Evolutionary conservation across 2,329 filamentous ascomycete species (phyloP), one percentile per base, ranked within the genome.

Genomic region (Penicillium sp.): DNA sequence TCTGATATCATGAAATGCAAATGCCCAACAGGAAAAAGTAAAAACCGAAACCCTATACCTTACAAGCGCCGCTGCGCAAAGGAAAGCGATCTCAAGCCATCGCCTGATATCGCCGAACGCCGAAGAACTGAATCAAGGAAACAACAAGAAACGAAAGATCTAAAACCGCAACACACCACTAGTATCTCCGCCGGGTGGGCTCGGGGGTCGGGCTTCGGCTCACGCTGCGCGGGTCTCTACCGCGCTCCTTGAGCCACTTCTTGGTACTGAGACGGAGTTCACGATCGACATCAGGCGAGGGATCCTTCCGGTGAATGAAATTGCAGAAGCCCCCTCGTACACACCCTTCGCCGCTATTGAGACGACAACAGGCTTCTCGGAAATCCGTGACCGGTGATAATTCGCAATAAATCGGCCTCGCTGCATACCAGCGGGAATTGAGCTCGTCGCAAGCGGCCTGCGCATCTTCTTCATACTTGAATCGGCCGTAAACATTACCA

Each of bases 381-480:
- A 99, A 99, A 75, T 99, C 93, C 57, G 93, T 99, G 49, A 99
- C 93, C 61, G 93, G 93, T 45, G 86, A 91, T 49, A 99, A 78
- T 75, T 99, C 93, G 82, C 92, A 96, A 78, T 99, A 99, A 73
- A 99, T 95, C 57, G 93, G 93, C 45, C 93, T 81, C 16, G 89
- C 93, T 53, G 93, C 92, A 75, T 99, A 99, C 93, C 93, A 99
- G 65, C 93, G 86, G 50, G 81, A 85, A 74, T 97, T 99, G 62
- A 97, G 82, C 53, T 87, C 86, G 74, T 97, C 93, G 80, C 92
- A 96, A 54, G 93, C 93, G 57, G 84, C 82, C 72, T 97, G 91
- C 43, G 93, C 91, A 46, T 86, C 86, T 72, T 99, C 93, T 80
- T 99, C 93, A 80, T 97, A 99, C 76, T 99, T 99, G 86, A 97